These are phyloP conservation scores for Ogataea glucozyma DNA, from an alignment of 805 yeast genomes.

Conservation along the genomic window DNA sequence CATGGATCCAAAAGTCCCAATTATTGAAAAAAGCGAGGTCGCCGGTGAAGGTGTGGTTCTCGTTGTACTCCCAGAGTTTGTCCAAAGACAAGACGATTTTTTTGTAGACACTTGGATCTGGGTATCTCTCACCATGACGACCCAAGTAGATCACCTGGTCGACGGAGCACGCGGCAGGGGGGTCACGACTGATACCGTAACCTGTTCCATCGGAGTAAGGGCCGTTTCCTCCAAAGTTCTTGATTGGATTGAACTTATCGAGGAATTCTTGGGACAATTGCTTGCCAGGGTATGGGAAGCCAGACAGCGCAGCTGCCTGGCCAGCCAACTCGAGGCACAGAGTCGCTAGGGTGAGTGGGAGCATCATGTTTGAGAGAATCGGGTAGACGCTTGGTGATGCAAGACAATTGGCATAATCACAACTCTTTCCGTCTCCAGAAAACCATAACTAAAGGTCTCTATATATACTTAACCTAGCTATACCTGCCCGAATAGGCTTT, in stretches of 20 bases:
- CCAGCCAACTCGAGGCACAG: slow-evolving; percentile 2
- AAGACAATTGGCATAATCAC: too few relatives aligned
- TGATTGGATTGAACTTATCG: slow-evolving; percentile 48
- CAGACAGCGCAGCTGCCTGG: background rate
- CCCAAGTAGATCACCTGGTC: slow-evolving; percentile 54
- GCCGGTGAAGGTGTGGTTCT: slow-evolving; percentile 36
- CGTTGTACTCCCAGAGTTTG: slow-evolving; percentile 11
- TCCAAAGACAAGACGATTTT: slow-evolving; percentile 12
- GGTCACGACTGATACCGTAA: slow-evolving; percentile 51
- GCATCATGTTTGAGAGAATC: background rate
- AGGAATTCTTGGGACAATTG: slow-evolving; percentile 31
- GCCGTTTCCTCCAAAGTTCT: slow-evolving; percentile 52
- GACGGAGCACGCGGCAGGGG: slow-evolving; percentile 50
- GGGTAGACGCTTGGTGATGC: too few relatives aligned
- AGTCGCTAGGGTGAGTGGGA: background rate
- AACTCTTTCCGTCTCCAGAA: too few relatives aligned
- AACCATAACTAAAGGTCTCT: too few relatives aligned
- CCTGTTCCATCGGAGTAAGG: slow-evolving; percentile 54
- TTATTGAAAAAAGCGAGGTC: slow-evolving; percentile 47
- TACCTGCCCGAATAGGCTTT: too few relatives aligned
- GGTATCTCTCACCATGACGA: slow-evolving; percentile 64
- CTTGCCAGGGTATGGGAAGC: slow-evolving; percentile 13
- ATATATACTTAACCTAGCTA: too few relatives aligned
- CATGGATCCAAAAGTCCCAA: slow-evolving; percentile 39
- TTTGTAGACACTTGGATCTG: slow-evolving; percentile 31